Evolutionary conservation across 352 stramenopile genomes (phyloP).

Genomic region (Sclerospora graminicola): DNA sequence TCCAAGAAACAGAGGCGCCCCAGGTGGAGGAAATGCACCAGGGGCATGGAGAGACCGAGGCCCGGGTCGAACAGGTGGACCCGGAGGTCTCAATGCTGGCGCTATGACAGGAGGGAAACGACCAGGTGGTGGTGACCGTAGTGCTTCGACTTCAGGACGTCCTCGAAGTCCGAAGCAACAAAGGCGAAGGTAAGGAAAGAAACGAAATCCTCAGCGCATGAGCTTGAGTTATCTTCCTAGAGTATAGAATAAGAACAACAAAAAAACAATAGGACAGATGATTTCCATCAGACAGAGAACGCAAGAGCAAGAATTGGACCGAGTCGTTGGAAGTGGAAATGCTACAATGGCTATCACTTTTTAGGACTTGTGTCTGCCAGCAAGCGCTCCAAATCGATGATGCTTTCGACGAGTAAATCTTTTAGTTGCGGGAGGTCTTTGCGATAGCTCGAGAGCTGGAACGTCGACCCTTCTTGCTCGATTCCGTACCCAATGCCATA

Average conservation of each 20-base stretch:
- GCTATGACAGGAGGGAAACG: constrained; percentile 23
- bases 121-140: constrained; percentile 19
- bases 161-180: constrained; percentile 32
- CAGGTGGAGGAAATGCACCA: constrained; percentile 12
- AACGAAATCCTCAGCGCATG: too few relatives aligned
- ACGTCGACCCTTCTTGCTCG: constrained; percentile 69
- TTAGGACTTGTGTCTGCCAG: too few relatives aligned
- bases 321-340: too few relatives aligned
- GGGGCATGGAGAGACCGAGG: constrained; percentile 39
- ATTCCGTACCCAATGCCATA: constrained; percentile 88
- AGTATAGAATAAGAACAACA: too few relatives aligned
- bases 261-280: too few relatives aligned
- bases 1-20: constrained; percentile 12
- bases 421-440: constrained; percentile 62
- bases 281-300: too few relatives aligned
- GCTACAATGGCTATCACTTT: too few relatives aligned
- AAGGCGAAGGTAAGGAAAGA: constrained; percentile 19
- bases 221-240: too few relatives aligned
- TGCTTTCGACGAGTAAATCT: constrained; percentile 58
- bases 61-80: constrained; percentile 10
- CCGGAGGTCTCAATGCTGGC: constrained; percentile 7
- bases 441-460: constrained; percentile 82
- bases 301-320: too few relatives aligned
- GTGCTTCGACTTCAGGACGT: constrained; percentile 16
- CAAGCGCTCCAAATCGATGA: too few relatives aligned